phyloP scores from a whole-genome alignment of 768 basidiomycete genomes.

The Auriscalpium microsporum region DNA sequence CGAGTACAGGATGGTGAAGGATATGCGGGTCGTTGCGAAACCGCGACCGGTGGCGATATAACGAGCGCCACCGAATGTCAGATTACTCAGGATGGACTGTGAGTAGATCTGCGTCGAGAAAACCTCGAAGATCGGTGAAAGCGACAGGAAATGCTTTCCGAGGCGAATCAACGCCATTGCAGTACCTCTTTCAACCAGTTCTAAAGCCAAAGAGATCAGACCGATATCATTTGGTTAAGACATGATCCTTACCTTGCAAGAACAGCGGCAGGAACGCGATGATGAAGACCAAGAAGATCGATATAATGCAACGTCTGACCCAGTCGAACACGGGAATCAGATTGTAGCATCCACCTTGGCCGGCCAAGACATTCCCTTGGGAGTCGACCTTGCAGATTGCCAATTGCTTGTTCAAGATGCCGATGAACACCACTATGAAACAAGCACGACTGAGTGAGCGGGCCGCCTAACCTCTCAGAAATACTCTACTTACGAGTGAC shows the following conservation, averaged over 20 bases:
- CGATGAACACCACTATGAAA: conserved; percentile 75
- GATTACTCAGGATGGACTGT: conserved; percentile 91
- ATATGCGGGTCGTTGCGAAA: conserved; percentile 94
- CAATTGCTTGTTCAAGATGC: conserved; percentile 92
- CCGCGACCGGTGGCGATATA: conserved; percentile 99
- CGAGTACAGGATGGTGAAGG: conserved; percentile 94
- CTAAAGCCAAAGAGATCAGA: conserved; percentile 29
- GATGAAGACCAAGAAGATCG: conserved; percentile 98
- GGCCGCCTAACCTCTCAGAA: background rate
- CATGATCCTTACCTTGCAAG: conserved; percentile 62
- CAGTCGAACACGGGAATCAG: conserved; percentile 95
- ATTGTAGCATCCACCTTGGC: conserved; percentile 92
- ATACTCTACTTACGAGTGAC: conserved; percentile 59
- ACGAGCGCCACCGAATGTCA: conserved; percentile 96
- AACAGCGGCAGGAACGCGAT: conserved; percentile 95
- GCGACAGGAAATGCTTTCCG: conserved; percentile 91
- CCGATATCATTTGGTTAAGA: background rate
- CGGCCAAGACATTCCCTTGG: conserved; percentile 66
- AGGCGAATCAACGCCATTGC: conserved; percentile 91
- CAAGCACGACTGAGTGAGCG: background rate
- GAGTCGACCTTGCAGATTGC: conserved; percentile 83
- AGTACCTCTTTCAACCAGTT: conserved; percentile 93
- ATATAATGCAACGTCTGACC: conserved; percentile 94
- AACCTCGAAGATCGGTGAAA: conserved; percentile 97
- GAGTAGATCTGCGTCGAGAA: conserved; percentile 99